Evolutionary conservation across 139 green algal genomes (phyloP).

Genomic region (Axilococcus clingmanii): DNA sequence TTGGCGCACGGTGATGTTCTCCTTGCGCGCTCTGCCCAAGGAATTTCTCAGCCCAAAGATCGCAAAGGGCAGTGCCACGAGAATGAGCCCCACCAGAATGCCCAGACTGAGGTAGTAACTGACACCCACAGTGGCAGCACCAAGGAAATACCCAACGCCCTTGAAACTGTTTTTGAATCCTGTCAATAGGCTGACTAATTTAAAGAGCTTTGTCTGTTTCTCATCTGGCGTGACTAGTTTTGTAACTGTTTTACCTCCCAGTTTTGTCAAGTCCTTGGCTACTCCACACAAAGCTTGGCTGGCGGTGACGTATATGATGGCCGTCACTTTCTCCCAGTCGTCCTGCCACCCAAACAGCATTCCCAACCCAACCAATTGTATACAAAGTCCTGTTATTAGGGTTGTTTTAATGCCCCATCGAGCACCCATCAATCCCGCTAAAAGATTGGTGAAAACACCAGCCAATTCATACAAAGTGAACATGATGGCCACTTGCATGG

Average conservation of each 20-base stretch:
- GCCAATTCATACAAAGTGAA: slow-evolving; percentile 75
- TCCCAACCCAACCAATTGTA: slow-evolving; percentile 57
- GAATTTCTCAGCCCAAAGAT: slow-evolving; percentile 37
- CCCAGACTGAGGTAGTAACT: slow-evolving; percentile 62
- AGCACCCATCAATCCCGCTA: slow-evolving; percentile 56
- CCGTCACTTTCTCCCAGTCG: slow-evolving; percentile 14
- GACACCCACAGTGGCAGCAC: slow-evolving; percentile 49
- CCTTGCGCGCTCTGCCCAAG: slow-evolving; percentile 50
- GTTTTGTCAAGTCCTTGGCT: slow-evolving; percentile 83
- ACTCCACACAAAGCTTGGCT: slow-evolving; percentile 66
- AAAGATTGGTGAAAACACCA: slow-evolving; percentile 71
- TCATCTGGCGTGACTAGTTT: slow-evolving; percentile 79
- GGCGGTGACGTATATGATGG: slow-evolving; percentile 62
- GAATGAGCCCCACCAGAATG: slow-evolving; percentile 51
- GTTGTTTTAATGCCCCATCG: slow-evolving; percentile 74
- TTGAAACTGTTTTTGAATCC: slow-evolving; percentile 79
- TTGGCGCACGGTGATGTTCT: slow-evolving; percentile 49
- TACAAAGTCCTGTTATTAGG: slow-evolving; percentile 46
- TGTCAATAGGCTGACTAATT: slow-evolving; percentile 74
- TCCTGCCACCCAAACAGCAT: slow-evolving; percentile 69
- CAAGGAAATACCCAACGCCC: slow-evolving; percentile 78
- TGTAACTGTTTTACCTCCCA: slow-evolving; percentile 77
- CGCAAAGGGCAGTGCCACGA: slow-evolving; percentile 63
- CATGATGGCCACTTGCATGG: slow-evolving; percentile 61
- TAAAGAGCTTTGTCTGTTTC: slow-evolving; percentile 59